Percentiles rank a stretch among this genome's conserved stretches.
phyloP scores from a whole-genome alignment of 1,284 basidiomycete species.

The Cutaneotrichosporon cutaneum region DNA sequence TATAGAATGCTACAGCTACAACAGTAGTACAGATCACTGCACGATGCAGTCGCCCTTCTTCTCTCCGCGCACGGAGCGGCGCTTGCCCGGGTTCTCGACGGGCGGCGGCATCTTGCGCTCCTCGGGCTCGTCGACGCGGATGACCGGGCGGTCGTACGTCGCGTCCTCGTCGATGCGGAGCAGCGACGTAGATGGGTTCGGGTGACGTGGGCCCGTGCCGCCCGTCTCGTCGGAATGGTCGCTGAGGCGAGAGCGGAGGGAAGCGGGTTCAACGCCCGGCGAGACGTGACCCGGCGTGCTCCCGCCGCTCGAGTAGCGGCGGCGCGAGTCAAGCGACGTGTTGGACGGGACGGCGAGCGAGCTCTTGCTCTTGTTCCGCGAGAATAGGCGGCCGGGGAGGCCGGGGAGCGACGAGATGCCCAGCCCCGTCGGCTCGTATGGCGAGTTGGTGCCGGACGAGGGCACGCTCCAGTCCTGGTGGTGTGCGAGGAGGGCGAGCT shows the following conservation, averaged over 20 bases:
- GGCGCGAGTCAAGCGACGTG: constrained; percentile 9
- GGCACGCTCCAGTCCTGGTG: constrained; percentile 29
- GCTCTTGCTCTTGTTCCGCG: constrained; percentile 18
- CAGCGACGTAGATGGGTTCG: constrained; percentile 17
- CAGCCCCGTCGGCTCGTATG: constrained; percentile 2
- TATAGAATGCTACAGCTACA: constrained; percentile 5
- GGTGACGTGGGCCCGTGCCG: constrained; percentile 11
- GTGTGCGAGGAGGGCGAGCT: constrained; percentile 34
- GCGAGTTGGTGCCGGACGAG: constrained; percentile 2
- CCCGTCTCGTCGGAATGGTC: constrained; percentile 18
- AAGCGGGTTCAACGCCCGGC: neutral
- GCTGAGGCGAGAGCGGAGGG: constrained; percentile 15
- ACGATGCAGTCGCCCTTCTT: constrained; percentile 8
- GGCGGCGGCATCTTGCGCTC: constrained; percentile 12
- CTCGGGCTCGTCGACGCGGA: constrained; percentile 5
- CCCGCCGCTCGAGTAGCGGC: constrained; percentile 12
- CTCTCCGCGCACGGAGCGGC: constrained; percentile 1
- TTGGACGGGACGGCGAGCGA: constrained; percentile 15
- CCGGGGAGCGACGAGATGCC: constrained; percentile 13
- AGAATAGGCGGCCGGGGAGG: constrained; percentile 19
- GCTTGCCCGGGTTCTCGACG: constrained; percentile 12
- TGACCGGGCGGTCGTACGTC: constrained; percentile 2
- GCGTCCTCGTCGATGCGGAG: constrained; percentile 28
- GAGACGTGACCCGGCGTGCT: neutral
- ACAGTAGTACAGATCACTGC: constrained; percentile 1